Evolutionary conservation across 23 red algal species (phyloP).

Genomic region (Porphyridium purpureum): DNA sequence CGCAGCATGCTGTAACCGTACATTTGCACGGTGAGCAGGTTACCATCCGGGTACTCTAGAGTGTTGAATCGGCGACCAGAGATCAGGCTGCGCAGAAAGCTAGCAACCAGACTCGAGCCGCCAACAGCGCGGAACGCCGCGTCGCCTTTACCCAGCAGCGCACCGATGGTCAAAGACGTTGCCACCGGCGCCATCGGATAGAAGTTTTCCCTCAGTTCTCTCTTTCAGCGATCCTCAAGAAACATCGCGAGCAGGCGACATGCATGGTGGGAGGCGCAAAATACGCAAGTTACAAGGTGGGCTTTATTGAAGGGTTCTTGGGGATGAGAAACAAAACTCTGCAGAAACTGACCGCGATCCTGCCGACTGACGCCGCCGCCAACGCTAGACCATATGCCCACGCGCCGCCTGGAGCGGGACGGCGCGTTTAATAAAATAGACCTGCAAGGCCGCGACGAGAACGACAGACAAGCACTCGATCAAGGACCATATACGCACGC

Average conservation of each 20-base stretch:
- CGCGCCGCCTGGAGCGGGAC: too few species aligned
- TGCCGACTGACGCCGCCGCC: too few species aligned
- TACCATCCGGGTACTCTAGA: background rate
- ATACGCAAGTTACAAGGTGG: too few species aligned
- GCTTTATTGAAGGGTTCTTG: too few species aligned
- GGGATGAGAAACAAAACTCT: too few species aligned
- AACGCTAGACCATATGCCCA: too few species aligned
- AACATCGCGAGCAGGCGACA: too few species aligned
- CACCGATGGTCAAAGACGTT: background rate
- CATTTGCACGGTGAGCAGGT: background rate
- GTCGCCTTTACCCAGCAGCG: constrained; percentile 1
- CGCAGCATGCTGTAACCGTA: background rate
- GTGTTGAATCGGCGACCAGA: background rate
- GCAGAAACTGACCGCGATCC: too few species aligned
- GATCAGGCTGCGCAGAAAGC: background rate
- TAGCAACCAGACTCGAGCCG: background rate
- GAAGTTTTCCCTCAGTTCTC: too few species aligned
- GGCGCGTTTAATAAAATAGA: constrained; percentile 63
- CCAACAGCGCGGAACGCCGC: background rate
- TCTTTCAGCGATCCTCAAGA: too few species aligned
- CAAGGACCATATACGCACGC: constrained; percentile 59
- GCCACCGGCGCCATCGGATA: too few species aligned
- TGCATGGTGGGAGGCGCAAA: too few species aligned
- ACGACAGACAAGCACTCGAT: constrained; percentile 52
- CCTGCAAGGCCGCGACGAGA: constrained; percentile 42